phyloP scores from a whole-genome alignment of 163 green algal species.

The Trebouxiophyceae sp. region DNA sequence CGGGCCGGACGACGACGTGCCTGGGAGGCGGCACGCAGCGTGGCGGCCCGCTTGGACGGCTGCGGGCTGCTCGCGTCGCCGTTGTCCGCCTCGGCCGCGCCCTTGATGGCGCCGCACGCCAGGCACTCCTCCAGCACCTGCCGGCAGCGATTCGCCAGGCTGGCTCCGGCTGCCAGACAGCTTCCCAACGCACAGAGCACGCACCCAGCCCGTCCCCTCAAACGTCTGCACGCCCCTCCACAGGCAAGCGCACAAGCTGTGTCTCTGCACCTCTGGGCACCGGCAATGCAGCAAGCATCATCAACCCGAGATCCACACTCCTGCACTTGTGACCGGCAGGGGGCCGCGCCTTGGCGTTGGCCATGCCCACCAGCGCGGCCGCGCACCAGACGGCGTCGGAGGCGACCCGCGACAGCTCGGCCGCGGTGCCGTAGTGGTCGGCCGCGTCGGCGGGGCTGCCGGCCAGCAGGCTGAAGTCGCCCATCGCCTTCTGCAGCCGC shows the following conservation, averaged over 20 bases:
- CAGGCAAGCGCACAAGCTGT: not conserved
- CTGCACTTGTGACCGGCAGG: not conserved
- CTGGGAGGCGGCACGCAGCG: not conserved
- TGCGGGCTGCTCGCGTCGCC: not conserved
- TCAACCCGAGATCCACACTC: too few relatives aligned
- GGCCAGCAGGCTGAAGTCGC: constrained; percentile 60
- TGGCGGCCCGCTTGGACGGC: not conserved
- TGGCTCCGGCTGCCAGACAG: not conserved
- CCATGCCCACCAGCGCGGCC: constrained; percentile 47
- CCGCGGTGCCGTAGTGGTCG: constrained; percentile 37
- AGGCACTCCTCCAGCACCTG: constrained; percentile 31
- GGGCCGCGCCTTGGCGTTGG: constrained; percentile 26
- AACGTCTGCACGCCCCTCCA: too few relatives aligned
- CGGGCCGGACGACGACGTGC: not conserved
- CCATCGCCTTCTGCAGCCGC: constrained; percentile 64
- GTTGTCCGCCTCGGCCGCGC: not conserved
- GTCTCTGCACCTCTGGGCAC: not conserved
- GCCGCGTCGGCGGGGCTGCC: constrained; percentile 55
- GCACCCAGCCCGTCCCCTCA: too few relatives aligned
- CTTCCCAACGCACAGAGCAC: too few relatives aligned
- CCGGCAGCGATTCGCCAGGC: not conserved
- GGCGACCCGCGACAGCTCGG: constrained; percentile 31
- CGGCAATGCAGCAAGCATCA: too few relatives aligned
- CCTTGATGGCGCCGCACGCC: constrained; percentile 22
- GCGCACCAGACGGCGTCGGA: constrained; percentile 41